Percentiles rank a stretch among this genome's conserved stretches.
Evolutionary conservation across 148 eudicot genomes (phyloP).

Genomic region (Drosera capensis): DNA sequence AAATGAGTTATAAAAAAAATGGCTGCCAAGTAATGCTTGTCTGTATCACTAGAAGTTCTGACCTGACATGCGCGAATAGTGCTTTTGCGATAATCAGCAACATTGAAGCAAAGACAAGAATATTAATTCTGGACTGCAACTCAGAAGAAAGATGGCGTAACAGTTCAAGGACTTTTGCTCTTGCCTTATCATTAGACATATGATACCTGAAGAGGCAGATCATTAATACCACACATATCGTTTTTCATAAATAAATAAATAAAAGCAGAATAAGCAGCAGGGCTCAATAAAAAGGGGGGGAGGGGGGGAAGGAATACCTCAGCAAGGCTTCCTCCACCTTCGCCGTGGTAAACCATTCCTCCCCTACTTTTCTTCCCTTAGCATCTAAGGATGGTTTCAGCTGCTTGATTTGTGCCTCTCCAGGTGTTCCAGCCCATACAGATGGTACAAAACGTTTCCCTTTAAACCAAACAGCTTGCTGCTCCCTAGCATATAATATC

Average conservation of each 20-base stretch:
- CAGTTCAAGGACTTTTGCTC: constrained; percentile 59
- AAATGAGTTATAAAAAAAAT: no score
- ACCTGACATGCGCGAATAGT: constrained; percentile 91
- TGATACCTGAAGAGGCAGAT: constrained; percentile 48
- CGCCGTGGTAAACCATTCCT: constrained; percentile 86
- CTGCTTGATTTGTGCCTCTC: constrained; percentile 83
- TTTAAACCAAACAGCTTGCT: constrained; percentile 92
- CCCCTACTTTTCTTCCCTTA: constrained; percentile 88
- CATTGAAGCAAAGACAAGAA: constrained; percentile 81
- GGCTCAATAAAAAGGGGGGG: constrained; percentile 1
- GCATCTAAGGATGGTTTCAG: constrained; percentile 77
- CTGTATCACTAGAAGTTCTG: no score
- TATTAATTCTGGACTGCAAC: constrained; percentile 64
- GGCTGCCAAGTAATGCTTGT: no score
- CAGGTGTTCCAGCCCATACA: constrained; percentile 81
- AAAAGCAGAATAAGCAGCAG: neutral
- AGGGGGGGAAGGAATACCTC: constrained; percentile 49
- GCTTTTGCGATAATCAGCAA: constrained; percentile 92
- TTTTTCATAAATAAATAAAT: neutral
- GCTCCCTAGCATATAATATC: constrained; percentile 83
- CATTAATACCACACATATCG: neutral
- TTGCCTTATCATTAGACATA: constrained; percentile 73
- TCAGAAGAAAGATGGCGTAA: constrained; percentile 68
- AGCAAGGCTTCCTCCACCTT: constrained; percentile 80
- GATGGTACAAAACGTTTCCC: constrained; percentile 79